Evolutionary conservation across 768 basidiomycete genomes (phyloP).

Genomic region (Boletus barrowsii): DNA sequence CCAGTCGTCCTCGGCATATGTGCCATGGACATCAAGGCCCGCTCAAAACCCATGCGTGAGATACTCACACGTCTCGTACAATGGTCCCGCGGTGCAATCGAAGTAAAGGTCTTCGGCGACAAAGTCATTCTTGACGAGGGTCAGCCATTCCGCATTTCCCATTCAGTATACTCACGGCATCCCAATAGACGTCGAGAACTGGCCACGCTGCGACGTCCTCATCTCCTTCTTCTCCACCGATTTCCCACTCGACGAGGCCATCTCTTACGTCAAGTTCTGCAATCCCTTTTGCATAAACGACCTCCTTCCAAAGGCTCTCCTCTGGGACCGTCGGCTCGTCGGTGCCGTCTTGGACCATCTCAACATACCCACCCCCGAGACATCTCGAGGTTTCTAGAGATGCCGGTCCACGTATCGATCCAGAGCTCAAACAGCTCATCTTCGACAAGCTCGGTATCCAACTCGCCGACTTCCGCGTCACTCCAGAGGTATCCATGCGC

Average conservation of each 20-base stretch:
- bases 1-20: slow-evolving; percentile 83
- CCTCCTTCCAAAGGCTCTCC: slow-evolving; percentile 83
- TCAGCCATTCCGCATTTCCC: slow-evolving; percentile 23
- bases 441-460: slow-evolving; percentile 73
- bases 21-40: slow-evolving; percentile 94
- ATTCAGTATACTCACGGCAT: background rate
- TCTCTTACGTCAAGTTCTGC: slow-evolving; percentile 85
- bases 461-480: slow-evolving; percentile 67
- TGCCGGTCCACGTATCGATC: slow-evolving; percentile 85
- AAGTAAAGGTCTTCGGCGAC: slow-evolving; percentile 98
- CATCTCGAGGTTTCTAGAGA: slow-evolving; percentile 91
- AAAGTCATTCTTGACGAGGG: slow-evolving; percentile 99
- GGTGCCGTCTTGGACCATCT: slow-evolving; percentile 90
- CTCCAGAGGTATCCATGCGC: slow-evolving; percentile 79
- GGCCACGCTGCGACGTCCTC: slow-evolving; percentile 95
- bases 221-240: slow-evolving; percentile 99
- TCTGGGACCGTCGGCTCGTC: slow-evolving; percentile 98
- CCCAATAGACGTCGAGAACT: slow-evolving; percentile 84
- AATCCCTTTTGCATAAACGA: slow-evolving; percentile 97
- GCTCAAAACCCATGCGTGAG: slow-evolving; percentile 94
- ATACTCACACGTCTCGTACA: slow-evolving; percentile 88
- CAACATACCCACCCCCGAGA: slow-evolving; percentile 80
- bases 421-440: slow-evolving; percentile 69
- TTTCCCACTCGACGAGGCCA: slow-evolving; percentile 95
- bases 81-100: slow-evolving; percentile 75